Percentiles rank a stretch among this genome's conserved stretches.
Conservation (phyloP, 371 early-diverging fungal species). For the Actinomortierella wolfii region DNA sequence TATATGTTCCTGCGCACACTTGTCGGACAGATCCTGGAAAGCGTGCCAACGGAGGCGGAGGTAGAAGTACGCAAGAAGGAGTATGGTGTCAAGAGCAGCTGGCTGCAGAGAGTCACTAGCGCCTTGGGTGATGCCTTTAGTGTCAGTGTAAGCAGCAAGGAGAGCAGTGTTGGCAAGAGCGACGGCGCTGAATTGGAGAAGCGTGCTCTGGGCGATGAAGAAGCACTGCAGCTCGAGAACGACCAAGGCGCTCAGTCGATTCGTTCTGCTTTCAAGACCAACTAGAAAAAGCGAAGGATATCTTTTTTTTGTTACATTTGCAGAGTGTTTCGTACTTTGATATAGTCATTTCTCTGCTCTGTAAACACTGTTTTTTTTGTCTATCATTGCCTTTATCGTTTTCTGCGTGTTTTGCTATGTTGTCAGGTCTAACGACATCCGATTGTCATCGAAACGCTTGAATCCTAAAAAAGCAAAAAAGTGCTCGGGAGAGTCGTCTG, state of each 20-base stretch:
- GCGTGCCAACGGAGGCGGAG: constrained; percentile 39
- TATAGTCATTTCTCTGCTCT: background rate
- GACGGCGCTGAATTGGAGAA: constrained; percentile 5
- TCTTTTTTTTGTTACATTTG: too few species aligned
- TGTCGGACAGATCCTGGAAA: constrained; percentile 22
- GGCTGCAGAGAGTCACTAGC: constrained; percentile 30
- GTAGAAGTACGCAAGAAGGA: constrained; percentile 37
- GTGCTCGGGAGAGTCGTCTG: constrained; percentile 37
- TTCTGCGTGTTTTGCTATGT: too few species aligned
- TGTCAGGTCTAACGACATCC: too few species aligned
- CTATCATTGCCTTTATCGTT: too few species aligned
- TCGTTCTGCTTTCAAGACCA: constrained; percentile 30
- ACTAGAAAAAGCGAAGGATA: too few species aligned
- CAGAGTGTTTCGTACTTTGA: too few species aligned
- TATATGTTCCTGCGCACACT: constrained; percentile 26
- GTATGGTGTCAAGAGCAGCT: constrained; percentile 43
- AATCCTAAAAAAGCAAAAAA: constrained; percentile 28
- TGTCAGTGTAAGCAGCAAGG: too few species aligned
- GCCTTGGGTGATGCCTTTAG: constrained; percentile 16
- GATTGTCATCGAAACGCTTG: too few species aligned
- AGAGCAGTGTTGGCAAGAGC: background rate
- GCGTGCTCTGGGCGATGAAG: constrained; percentile 3
- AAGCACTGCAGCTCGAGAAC: constrained; percentile 9
- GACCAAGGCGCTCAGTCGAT: constrained; percentile 33
- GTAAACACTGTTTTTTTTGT: too few species aligned